Percentiles rank a stretch among this genome's conserved stretches.
Evolutionary conservation across 2,329 filamentous ascomycete genomes (phyloP).

Genomic region (Xylariaceae sp.): DNA sequence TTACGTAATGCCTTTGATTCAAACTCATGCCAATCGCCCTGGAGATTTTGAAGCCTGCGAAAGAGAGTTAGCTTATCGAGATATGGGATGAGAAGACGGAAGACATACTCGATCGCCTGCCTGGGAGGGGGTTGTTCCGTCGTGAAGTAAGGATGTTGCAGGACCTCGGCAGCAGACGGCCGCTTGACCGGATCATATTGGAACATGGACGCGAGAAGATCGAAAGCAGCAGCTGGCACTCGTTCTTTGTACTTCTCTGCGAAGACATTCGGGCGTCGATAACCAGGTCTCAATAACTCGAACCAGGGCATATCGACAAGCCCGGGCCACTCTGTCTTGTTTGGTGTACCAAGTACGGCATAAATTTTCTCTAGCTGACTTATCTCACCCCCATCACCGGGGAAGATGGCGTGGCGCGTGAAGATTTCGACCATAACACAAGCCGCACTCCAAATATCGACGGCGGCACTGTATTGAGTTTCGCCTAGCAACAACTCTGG

Average conservation of each 20-base stretch:
- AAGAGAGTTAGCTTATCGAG: slow-evolving; percentile 30
- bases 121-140: slow-evolving; percentile 75
- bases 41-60: slow-evolving; percentile 70
- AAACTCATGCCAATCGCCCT: slow-evolving; percentile 98
- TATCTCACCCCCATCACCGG: slow-evolving; percentile 93
- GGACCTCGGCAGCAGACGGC: slow-evolving; percentile 80
- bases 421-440: slow-evolving; percentile 98
- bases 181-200: slow-evolving; percentile 83
- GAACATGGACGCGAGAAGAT: slow-evolving; percentile 83
- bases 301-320: slow-evolving; percentile 97
- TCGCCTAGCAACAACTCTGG: slow-evolving; percentile 90
- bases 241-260: slow-evolving; percentile 79
- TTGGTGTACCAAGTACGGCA: slow-evolving; percentile 85
- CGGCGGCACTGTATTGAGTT: slow-evolving; percentile 85
- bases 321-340: slow-evolving; percentile 80
- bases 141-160: slow-evolving; percentile 87
- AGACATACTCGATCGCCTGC: slow-evolving; percentile 80
- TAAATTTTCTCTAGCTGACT: slow-evolving; percentile 98
- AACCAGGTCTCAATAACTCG: slow-evolving; percentile 79
- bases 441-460: slow-evolving; percentile 96
- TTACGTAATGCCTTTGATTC: slow-evolving; percentile 93
- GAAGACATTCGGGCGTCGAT: slow-evolving; percentile 74
- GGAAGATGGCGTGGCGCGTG: slow-evolving; percentile 89
- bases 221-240: slow-evolving; percentile 78
- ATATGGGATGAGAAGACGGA: slow-evolving; percentile 29